Evolutionary conservation across 768 basidiomycete species (phyloP), one percentile per base, ranked within the genome.

Genomic region (Lactarius psammicola): DNA sequence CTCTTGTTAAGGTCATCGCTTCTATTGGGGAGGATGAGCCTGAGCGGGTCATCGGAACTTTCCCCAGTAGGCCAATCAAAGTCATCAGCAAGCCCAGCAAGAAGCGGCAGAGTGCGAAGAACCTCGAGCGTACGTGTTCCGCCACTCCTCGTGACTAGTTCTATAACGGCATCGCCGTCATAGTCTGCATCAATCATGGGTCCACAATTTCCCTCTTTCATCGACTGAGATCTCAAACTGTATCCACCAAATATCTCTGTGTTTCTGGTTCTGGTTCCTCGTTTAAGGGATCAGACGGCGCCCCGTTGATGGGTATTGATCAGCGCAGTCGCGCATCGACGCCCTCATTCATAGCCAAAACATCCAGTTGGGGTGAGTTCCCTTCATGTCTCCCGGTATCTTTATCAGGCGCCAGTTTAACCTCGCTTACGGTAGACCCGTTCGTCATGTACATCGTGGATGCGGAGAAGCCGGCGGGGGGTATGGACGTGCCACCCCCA

Each of bases 401-500:
- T 56, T 49, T 60, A 56, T 56, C 44, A 62, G 66, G 66, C 73
- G 56, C 73, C 70, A 63, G 64, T 38, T 28, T 60, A 53, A 49
- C 36, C 46, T 64, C 61, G 30, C 46, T 26, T 53, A 49, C 56
- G 49, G 0, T 70, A 91, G 90, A 95, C 77, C 90, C 94, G 0
- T 98, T 97, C 78, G 87, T 98, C 72, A 92, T 98, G 84, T 98
- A 97, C 80, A 94, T 97, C 68, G 95, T 97, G 68, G 95, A 98
- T 75, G 91, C 94, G 68, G 88, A 86, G 78, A 90, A 89, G 73
- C 90, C 93, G 23, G 82, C 85, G 23, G 88, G 88, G 33, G 87
- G 87, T 17, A 86, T 90, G 59, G 90, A 92, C 71, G 82, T 87
- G 36, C 87, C 90, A 7, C 87, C 89, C 4, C 89, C 90, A 0